Evolutionary conservation across 768 basidiomycete genomes (phyloP), one percentile per base, ranked within the genome.

Genomic region (Lactarius sanguifluus): DNA sequence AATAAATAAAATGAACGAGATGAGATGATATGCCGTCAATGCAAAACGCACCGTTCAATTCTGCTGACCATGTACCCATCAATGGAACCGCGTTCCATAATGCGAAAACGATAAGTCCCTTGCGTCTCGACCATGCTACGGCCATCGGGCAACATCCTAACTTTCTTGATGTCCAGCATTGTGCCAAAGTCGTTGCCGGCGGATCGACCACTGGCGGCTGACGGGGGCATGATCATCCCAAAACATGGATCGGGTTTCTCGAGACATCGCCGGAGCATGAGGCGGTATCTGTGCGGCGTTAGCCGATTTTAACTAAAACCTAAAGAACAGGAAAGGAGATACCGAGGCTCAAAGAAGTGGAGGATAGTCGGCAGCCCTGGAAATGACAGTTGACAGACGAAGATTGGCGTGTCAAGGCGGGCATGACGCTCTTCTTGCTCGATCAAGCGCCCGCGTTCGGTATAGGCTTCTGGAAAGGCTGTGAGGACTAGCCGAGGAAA

Each of bases 201-300:
- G 54, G 62, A 56, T 54, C 64, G 64, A 50, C 65, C 64, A 23
- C 54, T 54, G 25, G 80, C 76, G 28, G 78, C 74, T 25, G 80
- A 77, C 3, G 84, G 81, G 16, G 91, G 88, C 79, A 96, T 88
- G 72, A 97, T 84, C 92, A 98, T 98, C 43, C 96, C 96, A 76
- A 98, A 97, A 28, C 82, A 81, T n/a, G 92, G 92, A 52, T 79
- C 79, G 5, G 85, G 80, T 18, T 83, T 86, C 72, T 93, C 89
- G 64, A 98, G 87, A 75, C 91, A 94, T n/a, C 96, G 87, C 28
- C 96, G 90, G 62, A 98, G 88, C 96, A 98, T 98, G 59, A 98
- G 83, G 8, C 96, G 89, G 75, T 98, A 96, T 72, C 88, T 88
- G 65, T 23, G 64, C 16, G 61, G 52, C 58, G 28, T 36, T 66